These are phyloP conservation scores for Carex scoparia DNA, from an alignment of 176 grass and related monocot genomes.

Conservation along the genomic window DNA sequence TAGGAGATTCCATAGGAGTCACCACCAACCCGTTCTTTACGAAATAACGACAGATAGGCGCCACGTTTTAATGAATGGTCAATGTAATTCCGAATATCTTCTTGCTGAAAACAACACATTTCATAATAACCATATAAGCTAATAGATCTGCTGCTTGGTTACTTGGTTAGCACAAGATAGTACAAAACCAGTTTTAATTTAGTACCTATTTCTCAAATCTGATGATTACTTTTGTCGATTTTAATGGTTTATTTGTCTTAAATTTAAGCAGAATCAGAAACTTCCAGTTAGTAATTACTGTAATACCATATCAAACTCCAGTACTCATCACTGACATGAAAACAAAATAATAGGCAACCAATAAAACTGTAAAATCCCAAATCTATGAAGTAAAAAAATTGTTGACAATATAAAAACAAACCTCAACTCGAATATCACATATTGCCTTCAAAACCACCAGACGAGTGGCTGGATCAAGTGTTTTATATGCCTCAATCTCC, in stretches of 20 bases:
- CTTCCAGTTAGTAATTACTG: not conserved
- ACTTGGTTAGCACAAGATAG: not conserved
- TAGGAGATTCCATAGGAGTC: conserved; percentile 90
- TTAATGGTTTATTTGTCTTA: not conserved
- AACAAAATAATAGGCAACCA: not conserved
- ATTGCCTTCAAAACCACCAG: conserved; percentile 81
- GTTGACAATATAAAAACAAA: conserved; percentile 25
- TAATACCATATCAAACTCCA: not conserved
- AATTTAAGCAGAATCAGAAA: not conserved
- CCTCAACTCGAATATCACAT: conserved; percentile 92
- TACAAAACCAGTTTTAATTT: not conserved
- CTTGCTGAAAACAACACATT: conserved; percentile 66
- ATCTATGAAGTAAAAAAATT: not conserved
- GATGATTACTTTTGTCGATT: conserved; percentile 1
- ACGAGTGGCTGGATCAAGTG: conserved; percentile 70
- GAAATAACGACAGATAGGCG: conserved; percentile 56
- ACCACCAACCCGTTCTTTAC: conserved; percentile 80
- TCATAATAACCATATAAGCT: not conserved
- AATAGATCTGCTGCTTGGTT: not conserved
- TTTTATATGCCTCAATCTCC: conserved; percentile 69
- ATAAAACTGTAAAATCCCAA: not conserved
- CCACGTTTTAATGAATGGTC: conserved; percentile 79
- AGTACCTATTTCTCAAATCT: not conserved
- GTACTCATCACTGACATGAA: not conserved
- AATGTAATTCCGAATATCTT: conserved; percentile 81